Base-by-base conservation (phyloP, 768 basidiomycete species). In the Agaricus subrufescens region DNA sequence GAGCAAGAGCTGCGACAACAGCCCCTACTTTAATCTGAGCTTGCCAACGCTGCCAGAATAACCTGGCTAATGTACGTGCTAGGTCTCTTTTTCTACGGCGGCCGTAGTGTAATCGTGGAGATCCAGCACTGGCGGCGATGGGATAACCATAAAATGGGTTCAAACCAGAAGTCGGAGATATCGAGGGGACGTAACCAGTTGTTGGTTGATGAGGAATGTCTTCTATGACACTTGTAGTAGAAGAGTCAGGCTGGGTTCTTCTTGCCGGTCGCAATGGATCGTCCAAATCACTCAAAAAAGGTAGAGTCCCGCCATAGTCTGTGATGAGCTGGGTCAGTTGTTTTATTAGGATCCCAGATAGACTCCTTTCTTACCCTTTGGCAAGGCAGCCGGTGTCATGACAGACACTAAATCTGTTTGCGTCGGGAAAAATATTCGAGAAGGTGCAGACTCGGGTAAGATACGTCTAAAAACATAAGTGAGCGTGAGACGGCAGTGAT, bases 71-170 rank as follows among this genome's bases (percentile, higher is more conserved):
- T 2, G 89, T 91, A 43, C 75, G 75, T 23, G 76, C 63, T 26
- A 91, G 77, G 65, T 89, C 87, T 61, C 86, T 79, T 59, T 85
- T 86, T 52, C 88, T 80, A 55, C 81, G 79, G 34, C 84, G 86
- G 39, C 86, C 85, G 65, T 83, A 76, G 38, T 75, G 77, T 59
- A 87, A 73, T 14, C 45, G 72, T 68, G 49, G 77, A 70, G n/a
- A 68, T 71, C 31, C 60, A 52, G 65, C 59, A 43, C 58, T 60
- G 10, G 65, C 66, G 55, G 62, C 67, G 42, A 76, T 74, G 5
- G 88, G 86, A 63, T 91, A 90, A 3, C 89, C 89, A 59, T 81
- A 91, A 69, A 85, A 90, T 1, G 89, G 89, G 60, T 89, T 91
- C 40, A 81, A 69, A 38, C 72, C 65, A 27, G 88, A 89, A 30